Percentiles rank a stretch among this genome's conserved stretches.
Conservation (phyloP, 1,284 basidiomycete species). For the Ceratobasidium sp. region DNA sequence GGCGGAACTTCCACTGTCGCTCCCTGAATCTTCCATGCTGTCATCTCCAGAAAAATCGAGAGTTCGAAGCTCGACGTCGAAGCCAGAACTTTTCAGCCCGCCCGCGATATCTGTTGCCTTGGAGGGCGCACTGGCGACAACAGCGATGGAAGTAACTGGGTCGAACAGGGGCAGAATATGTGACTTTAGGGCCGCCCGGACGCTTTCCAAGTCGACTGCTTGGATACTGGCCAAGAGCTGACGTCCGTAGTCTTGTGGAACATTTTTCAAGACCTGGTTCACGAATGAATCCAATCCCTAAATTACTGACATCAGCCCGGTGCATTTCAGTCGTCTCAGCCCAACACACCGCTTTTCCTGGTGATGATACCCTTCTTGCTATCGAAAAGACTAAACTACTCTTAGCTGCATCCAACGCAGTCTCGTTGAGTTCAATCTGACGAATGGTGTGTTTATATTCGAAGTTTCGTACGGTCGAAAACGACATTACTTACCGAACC, state of each 20-base stretch:
- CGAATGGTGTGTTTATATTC: constrained; percentile 1
- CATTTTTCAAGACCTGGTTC: constrained; percentile 85
- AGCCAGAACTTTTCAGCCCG: constrained; percentile 73
- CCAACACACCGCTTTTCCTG: constrained; percentile 76
- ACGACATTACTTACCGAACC: constrained; percentile 67
- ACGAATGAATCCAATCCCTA: constrained; percentile 82
- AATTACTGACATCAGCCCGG: background rate
- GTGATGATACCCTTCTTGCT: constrained; percentile 82
- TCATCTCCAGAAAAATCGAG: constrained; percentile 70
- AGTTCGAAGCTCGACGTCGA: constrained; percentile 75
- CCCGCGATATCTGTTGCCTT: constrained; percentile 78
- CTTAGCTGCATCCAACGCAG: constrained; percentile 90
- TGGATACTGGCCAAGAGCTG: constrained; percentile 81
- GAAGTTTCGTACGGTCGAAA: background rate
- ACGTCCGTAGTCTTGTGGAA: constrained; percentile 75
- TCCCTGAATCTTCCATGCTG: constrained; percentile 53
- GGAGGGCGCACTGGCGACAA: constrained; percentile 82
- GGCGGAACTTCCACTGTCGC: constrained; percentile 47
- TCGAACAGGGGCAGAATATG: constrained; percentile 91
- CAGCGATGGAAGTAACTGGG: constrained; percentile 75
- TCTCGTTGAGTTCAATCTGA: constrained; percentile 84
- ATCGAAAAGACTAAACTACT: constrained; percentile 88
- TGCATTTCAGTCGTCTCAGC: background rate
- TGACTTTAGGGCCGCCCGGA: constrained; percentile 70
- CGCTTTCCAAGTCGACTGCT: constrained; percentile 77